These are phyloP conservation scores for Rubia balearica DNA, from an alignment of 305 asterid species.

Conservation along the genomic window DNA sequence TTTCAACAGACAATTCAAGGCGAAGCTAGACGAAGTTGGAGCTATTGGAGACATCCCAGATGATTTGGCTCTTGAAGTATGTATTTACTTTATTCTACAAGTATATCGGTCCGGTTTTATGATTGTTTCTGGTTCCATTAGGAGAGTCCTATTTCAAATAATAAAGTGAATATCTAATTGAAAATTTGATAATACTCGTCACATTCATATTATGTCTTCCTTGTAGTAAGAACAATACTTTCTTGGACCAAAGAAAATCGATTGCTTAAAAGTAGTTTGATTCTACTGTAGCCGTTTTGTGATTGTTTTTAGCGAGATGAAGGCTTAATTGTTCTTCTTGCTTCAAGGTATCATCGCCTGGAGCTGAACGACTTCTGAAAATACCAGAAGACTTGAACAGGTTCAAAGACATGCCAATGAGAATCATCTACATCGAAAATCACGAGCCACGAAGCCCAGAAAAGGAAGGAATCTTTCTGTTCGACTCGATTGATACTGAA, in stretches of 20 bases:
- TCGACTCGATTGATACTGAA: conserved; percentile 56
- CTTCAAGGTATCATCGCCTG: conserved; percentile 80
- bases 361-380: conserved; percentile 74
- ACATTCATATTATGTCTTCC: not conserved
- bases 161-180: not conserved
- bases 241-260: not conserved
- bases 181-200: not conserved
- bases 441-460: conserved; percentile 27
- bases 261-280: no score
- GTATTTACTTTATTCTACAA: not conserved
- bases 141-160: not conserved
- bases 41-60: conserved; percentile 68
- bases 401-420: conserved; percentile 72
- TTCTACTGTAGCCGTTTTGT: not conserved
- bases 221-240: not conserved
- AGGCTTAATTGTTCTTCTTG: conserved; percentile 13
- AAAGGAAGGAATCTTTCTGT: conserved; percentile 48
- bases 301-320: not conserved
- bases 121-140: not conserved
- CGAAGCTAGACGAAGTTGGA: conserved; percentile 64
- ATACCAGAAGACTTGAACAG: conserved; percentile 72
- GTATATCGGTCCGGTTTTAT: not conserved
- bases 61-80: conserved; percentile 85
- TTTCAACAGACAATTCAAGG: conserved; percentile 59
- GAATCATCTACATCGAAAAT: conserved; percentile 45